Percentiles rank a stretch among this genome's conserved stretches.
Conservation (phyloP, 139 green algal genomes). For the Yamagishiella unicocca region DNA sequence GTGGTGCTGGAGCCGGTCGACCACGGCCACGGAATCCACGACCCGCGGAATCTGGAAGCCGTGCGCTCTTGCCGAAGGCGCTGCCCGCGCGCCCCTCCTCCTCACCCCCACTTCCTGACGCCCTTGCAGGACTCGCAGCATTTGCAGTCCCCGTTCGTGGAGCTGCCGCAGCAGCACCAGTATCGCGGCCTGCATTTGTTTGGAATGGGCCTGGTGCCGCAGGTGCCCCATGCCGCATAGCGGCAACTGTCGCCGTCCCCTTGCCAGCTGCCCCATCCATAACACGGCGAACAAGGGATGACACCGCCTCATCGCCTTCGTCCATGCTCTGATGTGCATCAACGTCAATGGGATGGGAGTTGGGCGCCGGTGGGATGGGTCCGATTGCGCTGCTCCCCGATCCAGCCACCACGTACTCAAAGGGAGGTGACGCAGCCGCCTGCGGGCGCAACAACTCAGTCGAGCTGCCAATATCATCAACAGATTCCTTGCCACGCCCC, state of each 20-base stretch:
- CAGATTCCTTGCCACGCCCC: neutral
- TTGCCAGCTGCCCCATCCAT: neutral
- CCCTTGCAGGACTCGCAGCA: neutral
- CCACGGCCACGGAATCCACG: slow-evolving; percentile 12
- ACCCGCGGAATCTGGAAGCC: neutral
- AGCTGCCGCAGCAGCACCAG: no score
- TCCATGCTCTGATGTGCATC: neutral
- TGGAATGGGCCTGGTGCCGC: neutral
- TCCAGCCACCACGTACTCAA: no score
- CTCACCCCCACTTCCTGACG: neutral
- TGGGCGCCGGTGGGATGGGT: neutral
- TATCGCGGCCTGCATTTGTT: no score
- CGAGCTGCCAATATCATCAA: no score
- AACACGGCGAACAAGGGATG: neutral
- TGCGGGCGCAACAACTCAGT: no score
- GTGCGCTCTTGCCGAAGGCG: slow-evolving; percentile 5
- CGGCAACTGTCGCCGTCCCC: neutral
- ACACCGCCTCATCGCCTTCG: slow-evolving; percentile 6
- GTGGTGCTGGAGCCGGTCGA: neutral
- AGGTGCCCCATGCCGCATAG: neutral
- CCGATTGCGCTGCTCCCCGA: no score
- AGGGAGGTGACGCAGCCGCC: no score
- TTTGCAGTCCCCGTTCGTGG: neutral
- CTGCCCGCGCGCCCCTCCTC: neutral
- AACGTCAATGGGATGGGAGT: slow-evolving; percentile 31